Evolutionary conservation across 352 stramenopile genomes (phyloP).

Genomic region (Thalassiosira oceanica): DNA sequence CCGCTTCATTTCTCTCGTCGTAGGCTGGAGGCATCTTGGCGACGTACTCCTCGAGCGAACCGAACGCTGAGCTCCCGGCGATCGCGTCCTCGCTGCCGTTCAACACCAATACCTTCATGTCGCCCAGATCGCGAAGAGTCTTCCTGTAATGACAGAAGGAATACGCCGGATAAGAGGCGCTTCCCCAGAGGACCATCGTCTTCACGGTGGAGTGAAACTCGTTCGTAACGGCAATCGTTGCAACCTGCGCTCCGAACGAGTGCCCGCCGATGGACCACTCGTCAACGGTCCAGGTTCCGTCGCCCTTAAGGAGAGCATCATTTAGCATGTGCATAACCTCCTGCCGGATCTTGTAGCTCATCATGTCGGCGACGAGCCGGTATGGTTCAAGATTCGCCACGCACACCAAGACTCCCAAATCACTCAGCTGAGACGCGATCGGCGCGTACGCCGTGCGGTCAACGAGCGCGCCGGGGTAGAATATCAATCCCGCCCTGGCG

Average conservation of each 20-base stretch:
- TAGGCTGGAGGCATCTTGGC: constrained; percentile 20
- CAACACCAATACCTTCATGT: constrained; percentile 38
- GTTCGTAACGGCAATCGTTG: constrained; percentile 20
- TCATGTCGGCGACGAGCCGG: constrained; percentile 21
- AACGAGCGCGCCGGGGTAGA: constrained; percentile 57
- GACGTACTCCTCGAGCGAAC: constrained; percentile 16
- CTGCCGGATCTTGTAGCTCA: constrained; percentile 25
- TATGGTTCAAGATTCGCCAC: constrained; percentile 26
- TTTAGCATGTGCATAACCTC: constrained; percentile 37
- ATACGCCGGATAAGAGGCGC: constrained; percentile 21
- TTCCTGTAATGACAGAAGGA: constrained; percentile 10
- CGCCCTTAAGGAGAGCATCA: constrained; percentile 13
- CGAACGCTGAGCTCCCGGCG: constrained; percentile 14
- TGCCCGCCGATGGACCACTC: constrained; percentile 59
- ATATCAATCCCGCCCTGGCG: constrained; percentile 25
- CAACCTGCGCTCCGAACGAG: constrained; percentile 35
- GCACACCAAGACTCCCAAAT: constrained; percentile 43
- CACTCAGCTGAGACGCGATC: constrained; percentile 39
- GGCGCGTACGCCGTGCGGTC: constrained; percentile 52
- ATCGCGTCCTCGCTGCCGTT: constrained; percentile 35
- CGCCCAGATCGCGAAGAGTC: constrained; percentile 16
- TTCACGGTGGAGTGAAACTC: constrained; percentile 38
- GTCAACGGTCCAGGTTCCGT: constrained; percentile 27
- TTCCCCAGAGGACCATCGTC: constrained; percentile 48
- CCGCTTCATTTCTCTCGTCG: not conserved